Percentiles rank a stretch among this genome's conserved stretches.
Evolutionary conservation across 352 stramenopile species (phyloP).

Genomic region (Phytopythium ostracodes): DNA sequence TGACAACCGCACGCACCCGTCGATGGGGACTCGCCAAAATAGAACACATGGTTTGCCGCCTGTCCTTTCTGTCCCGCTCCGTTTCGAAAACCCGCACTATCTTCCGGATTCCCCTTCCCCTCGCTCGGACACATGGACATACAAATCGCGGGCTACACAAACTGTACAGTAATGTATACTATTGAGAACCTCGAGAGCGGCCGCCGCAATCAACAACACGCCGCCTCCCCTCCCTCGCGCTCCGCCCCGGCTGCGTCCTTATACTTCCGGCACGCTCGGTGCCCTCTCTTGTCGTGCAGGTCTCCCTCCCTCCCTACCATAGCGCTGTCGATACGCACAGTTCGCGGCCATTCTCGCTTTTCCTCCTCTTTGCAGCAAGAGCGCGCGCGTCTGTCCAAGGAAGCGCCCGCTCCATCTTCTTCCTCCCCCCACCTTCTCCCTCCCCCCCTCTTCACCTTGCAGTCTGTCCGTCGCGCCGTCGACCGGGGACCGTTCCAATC

Average conservation of each 20-base stretch:
- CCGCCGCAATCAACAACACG: not conserved
- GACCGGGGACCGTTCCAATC: not conserved
- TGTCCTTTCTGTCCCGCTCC: not conserved
- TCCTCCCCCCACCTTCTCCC: too few relatives aligned
- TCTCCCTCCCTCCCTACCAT: too few relatives aligned
- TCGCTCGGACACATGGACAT: not conserved
- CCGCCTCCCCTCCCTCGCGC: not conserved
- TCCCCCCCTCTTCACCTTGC: not conserved
- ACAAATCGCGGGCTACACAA: not conserved
- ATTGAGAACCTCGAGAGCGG: too few relatives aligned
- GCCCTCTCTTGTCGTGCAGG: not conserved
- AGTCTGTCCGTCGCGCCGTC: not conserved
- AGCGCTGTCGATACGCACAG: not conserved
- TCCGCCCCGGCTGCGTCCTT: not conserved
- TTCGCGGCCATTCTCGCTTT: not conserved
- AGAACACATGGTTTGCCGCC: not conserved
- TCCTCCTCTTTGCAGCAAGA: not conserved
- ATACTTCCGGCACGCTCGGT: not conserved
- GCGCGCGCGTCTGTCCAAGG: not conserved
- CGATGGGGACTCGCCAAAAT: not conserved
- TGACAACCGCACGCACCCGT: not conserved
- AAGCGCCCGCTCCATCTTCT: not conserved
- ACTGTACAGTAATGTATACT: too few relatives aligned
- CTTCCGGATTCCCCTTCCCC: constrained; percentile 3
- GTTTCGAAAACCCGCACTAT: not conserved